A percentile compares a stretch with the other conserved stretches of the same genome.
Conservation (phyloP, 2,329 filamentous ascomycete genomes). For the Venturia nashicola region DNA sequence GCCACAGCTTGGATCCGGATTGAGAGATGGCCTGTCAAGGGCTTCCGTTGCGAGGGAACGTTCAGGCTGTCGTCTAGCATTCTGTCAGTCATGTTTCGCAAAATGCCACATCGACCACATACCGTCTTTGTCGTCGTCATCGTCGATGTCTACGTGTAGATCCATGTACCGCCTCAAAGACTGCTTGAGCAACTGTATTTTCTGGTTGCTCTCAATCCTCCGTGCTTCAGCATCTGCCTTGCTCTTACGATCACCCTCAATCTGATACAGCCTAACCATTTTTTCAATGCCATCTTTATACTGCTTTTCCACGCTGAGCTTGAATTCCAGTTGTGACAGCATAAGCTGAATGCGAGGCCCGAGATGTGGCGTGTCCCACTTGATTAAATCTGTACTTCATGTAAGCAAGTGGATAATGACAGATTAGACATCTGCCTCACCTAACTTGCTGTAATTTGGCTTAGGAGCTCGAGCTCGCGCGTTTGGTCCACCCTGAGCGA, state of each 20-base stretch:
- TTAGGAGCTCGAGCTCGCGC: constrained; percentile 58
- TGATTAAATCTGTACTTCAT: constrained; percentile 67
- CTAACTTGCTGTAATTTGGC: constrained; percentile 92
- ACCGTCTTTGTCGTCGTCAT: constrained; percentile 68
- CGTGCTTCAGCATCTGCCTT: constrained; percentile 82
- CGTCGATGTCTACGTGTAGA: constrained; percentile 85
- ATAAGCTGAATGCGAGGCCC: constrained; percentile 97
- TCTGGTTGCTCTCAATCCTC: constrained; percentile 90
- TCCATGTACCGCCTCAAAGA: constrained; percentile 95
- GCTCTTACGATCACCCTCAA: constrained; percentile 95
- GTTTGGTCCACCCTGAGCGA: constrained; percentile 58
- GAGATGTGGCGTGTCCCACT: constrained; percentile 92
- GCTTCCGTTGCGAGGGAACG: constrained; percentile 86
- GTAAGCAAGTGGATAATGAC: neutral
- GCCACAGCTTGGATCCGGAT: constrained; percentile 80
- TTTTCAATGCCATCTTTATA: constrained; percentile 99
- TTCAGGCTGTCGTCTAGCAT: constrained; percentile 84
- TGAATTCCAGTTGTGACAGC: constrained; percentile 97
- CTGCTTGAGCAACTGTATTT: constrained; percentile 91
- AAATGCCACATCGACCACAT: constrained; percentile 14
- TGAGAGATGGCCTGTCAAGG: constrained; percentile 80
- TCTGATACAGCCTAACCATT: constrained; percentile 95
- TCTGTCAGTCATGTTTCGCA: constrained; percentile 14
- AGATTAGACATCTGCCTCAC: constrained; percentile 38
- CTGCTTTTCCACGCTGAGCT: constrained; percentile 96